phyloP scores from a whole-genome alignment of 2,329 filamentous ascomycete species.

The Chalara sp. region DNA sequence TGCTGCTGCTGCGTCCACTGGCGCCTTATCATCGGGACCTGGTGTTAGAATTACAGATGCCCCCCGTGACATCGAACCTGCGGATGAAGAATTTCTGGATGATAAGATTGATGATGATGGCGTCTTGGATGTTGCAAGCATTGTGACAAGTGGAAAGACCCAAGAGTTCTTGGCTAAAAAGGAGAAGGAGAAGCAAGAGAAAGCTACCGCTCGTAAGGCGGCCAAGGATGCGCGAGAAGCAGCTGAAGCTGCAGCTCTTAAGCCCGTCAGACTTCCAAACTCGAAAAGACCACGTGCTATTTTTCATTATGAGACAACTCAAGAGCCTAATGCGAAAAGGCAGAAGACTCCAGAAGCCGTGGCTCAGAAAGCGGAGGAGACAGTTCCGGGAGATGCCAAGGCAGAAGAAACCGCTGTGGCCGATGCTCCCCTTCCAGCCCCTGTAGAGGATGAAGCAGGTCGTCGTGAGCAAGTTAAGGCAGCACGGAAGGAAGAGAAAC shows the following conservation, averaged over 20 bases:
- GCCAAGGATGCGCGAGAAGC: slow-evolving; percentile 48
- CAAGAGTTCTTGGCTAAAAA: slow-evolving; percentile 78
- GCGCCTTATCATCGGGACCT: slow-evolving; percentile 26
- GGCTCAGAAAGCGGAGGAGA: slow-evolving; percentile 9
- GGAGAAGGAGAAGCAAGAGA: slow-evolving; percentile 62
- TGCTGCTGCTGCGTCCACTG: slow-evolving; percentile 25
- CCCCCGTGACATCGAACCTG: slow-evolving; percentile 28
- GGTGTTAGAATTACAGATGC: slow-evolving; percentile 26
- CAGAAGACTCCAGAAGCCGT: slow-evolving; percentile 28
- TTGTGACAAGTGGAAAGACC: slow-evolving; percentile 75
- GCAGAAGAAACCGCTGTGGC: slow-evolving; percentile 2
- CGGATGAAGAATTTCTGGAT: slow-evolving; percentile 33
- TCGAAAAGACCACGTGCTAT: slow-evolving; percentile 61
- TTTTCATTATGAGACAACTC: slow-evolving; percentile 64
- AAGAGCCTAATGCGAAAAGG: slow-evolving; percentile 35
- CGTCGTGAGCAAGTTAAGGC: slow-evolving; percentile 22
- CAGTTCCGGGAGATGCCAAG: neutral
- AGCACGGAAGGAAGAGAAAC: slow-evolving; percentile 22
- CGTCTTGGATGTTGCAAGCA: slow-evolving; percentile 76
- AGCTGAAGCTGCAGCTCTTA: slow-evolving; percentile 42
- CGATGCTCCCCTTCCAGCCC: slow-evolving; percentile 5
- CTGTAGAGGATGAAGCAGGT: slow-evolving; percentile 16
- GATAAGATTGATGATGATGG: slow-evolving; percentile 55
- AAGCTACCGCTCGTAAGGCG: slow-evolving; percentile 52
- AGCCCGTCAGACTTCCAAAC: slow-evolving; percentile 59